Evolutionary conservation across 176 grass and related monocot species (phyloP).

Genomic region (Sorghum bicolor): DNA sequence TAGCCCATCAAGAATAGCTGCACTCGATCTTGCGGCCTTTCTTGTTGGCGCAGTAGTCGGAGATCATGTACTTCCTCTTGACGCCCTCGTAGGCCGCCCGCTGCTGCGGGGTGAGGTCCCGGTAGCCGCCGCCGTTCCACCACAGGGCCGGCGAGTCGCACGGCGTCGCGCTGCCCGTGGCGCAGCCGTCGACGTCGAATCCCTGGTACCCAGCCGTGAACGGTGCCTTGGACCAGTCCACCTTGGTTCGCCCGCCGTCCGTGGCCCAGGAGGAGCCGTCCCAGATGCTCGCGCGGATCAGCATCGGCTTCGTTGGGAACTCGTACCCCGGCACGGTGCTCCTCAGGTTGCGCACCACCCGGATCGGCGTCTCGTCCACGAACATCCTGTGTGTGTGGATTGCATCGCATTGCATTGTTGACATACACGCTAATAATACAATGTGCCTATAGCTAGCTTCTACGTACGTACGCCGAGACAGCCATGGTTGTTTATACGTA

Average conservation of each 20-base stretch:
- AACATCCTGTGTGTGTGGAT: constrained; percentile 27
- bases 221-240: constrained; percentile 53
- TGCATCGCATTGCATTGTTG: not conserved
- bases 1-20: not conserved
- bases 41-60: constrained; percentile 57
- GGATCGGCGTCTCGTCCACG: constrained; percentile 59
- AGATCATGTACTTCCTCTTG: constrained; percentile 41
- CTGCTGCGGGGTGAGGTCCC: constrained; percentile 33
- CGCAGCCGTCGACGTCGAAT: constrained; percentile 49
- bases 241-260: constrained; percentile 46
- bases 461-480: no score
- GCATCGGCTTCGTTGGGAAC: constrained; percentile 60
- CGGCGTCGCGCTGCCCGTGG: not conserved
- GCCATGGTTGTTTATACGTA: no score
- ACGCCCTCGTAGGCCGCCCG: constrained; percentile 47
- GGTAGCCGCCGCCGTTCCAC: constrained; percentile 59
- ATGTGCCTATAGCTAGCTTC: not conserved
- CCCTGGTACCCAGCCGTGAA: constrained; percentile 48
- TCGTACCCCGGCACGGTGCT: not conserved
- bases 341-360: constrained; percentile 53
- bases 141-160: constrained; percentile 43
- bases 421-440: no score
- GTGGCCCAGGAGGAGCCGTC: constrained; percentile 74
- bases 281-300: constrained; percentile 57
- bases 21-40: constrained; percentile 42